Evolutionary conservation across 345 rosid genomes (phyloP), one percentile per base, ranked within the genome.

Genomic region (Pistacia atlantica): DNA sequence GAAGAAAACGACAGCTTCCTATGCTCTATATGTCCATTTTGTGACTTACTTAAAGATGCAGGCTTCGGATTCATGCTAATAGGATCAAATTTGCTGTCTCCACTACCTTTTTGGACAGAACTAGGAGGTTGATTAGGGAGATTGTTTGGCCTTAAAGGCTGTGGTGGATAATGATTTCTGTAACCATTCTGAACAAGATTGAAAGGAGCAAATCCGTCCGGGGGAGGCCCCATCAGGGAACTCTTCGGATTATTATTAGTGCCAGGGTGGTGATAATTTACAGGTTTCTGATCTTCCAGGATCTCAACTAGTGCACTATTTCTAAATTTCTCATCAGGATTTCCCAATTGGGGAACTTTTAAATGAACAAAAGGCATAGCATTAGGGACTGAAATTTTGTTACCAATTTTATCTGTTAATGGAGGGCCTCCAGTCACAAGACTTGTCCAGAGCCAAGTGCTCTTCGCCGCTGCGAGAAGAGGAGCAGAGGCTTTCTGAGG

Each of bases 361-460:
- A 54, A 3, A 14, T 14, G n/a, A 54, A 54, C 7, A 54, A 4
- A 13, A 16, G 57, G 57, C 57, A 14, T 79, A 76, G 3, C 45
- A 25, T 60, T 35, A 67, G 45, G 59, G 60, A 64, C 62, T 20
- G 62, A 22, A 54, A 54, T 54, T 13, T 54, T 54, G 57, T 54
- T 54, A 54, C n/a, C 57, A 54, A 3, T 2, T 54, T 57, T 77
- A 28, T 63, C 80, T 0, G 84, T 48, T 20, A 93, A 81, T 20
- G 98, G 95, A 4, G 73, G 75, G 33, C 91, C 97, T 58, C 98
- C 98, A 55, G 82, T 86, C 1, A 84, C 76, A 33, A 93, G 82
- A 62, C 89, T 88, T 0, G 89, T 89, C 97, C 97, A 93, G 20
- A 90, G 91, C 98, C 97, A 93, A 3, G 91, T 89, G 18, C 86